These are phyloP conservation scores for Rhododendron simsii DNA, from an alignment of 148 eudicot genomes.

Conservation along the genomic window DNA sequence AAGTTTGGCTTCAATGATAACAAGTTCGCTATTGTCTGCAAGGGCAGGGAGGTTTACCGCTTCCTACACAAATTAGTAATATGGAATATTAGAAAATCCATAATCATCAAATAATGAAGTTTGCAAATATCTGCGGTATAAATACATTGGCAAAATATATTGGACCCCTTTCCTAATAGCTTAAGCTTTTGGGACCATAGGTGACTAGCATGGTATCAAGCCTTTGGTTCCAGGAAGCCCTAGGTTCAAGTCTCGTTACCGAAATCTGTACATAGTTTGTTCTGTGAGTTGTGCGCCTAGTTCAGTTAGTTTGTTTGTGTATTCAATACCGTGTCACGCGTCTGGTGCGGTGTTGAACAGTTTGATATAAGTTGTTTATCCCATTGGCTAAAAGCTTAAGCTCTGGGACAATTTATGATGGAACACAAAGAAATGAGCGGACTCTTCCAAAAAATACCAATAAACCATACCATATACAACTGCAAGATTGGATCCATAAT, in stretches of 20 bases:
- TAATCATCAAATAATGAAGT: not conserved
- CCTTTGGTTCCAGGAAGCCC: conserved; percentile 1
- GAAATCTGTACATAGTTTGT: not conserved
- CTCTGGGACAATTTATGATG: not conserved
- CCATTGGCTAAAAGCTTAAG: not conserved
- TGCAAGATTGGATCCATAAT: conserved; percentile 74
- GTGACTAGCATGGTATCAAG: not conserved
- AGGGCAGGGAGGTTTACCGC: conserved; percentile 52
- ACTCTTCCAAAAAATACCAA: not conserved
- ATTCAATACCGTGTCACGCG: not conserved
- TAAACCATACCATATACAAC: conserved; percentile 58
- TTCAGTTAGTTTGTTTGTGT: not conserved
- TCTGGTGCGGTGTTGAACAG: not conserved
- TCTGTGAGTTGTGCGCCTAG: not conserved
- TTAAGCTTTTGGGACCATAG: not conserved
- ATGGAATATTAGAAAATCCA: not conserved
- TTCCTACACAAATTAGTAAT: conserved; percentile 33
- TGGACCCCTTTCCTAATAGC: not conserved
- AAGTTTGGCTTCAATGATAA: conserved; percentile 69
- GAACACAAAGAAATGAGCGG: not conserved
- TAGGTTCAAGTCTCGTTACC: not conserved
- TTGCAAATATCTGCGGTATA: not conserved
- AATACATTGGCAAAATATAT: not conserved
- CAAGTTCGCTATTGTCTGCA: conserved; percentile 43
- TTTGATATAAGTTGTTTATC: not conserved